These are phyloP conservation scores for Trametes sp. DNA, from an alignment of 1,284 basidiomycete species.

Conservation along the genomic window DNA sequence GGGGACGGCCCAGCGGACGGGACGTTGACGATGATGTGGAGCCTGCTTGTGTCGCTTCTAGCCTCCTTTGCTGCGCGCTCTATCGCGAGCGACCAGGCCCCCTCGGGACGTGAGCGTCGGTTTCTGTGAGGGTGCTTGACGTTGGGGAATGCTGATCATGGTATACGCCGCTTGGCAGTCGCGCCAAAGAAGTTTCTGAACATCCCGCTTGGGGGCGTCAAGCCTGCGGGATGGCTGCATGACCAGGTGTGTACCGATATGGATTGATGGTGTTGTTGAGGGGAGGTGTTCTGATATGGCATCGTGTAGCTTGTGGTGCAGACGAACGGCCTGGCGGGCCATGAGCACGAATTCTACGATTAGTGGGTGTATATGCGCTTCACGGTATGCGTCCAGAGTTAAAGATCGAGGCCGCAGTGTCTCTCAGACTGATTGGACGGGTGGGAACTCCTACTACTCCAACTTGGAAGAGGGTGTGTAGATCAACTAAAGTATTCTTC, in stretches of 20 bases:
- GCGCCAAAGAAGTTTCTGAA: constrained; percentile 59
- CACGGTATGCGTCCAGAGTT: background rate
- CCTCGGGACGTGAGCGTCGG: constrained; percentile 25
- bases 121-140: background rate
- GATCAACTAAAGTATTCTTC: background rate
- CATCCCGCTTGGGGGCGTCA: constrained; percentile 56
- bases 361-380: constrained; percentile 45
- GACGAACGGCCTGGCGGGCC: constrained; percentile 60
- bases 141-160: background rate
- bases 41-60: constrained; percentile 24
- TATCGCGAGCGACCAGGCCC: constrained; percentile 17
- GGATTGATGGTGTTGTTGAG: background rate
- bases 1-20: constrained; percentile 14
- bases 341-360: constrained; percentile 63
- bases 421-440: constrained; percentile 60
- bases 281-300: background rate
- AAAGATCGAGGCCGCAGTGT: constrained; percentile 45
- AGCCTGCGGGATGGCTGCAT: constrained; percentile 59
- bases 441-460: constrained; percentile 59
- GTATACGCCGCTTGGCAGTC: constrained; percentile 45
- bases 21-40: constrained; percentile 27
- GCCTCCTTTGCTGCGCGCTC: constrained; percentile 20
- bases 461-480: constrained; percentile 59
- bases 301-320: constrained; percentile 54
- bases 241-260: constrained; percentile 50